Evolutionary conservation across 805 yeast species (phyloP).

Genomic region (Dipodascus geniculatus): DNA sequence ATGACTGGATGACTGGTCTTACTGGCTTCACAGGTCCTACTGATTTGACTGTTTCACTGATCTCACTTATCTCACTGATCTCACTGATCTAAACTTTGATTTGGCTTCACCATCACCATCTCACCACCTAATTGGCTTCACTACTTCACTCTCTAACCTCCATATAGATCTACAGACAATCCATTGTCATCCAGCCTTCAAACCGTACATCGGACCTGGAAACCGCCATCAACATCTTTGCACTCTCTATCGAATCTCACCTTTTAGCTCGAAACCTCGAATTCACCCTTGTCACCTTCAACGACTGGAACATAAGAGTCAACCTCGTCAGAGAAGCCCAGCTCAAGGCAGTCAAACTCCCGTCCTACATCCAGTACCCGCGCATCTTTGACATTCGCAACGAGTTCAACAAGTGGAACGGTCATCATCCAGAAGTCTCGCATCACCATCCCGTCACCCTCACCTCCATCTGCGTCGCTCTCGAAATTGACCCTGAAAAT

Average conservation of each 20-base stretch:
- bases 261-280: conserved; percentile 33
- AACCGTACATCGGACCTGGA: conserved; percentile 56
- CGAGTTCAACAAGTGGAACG: conserved; percentile 66
- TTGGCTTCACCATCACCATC: neutral
- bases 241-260: conserved; percentile 32
- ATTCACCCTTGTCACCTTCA: conserved; percentile 55
- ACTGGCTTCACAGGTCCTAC: too few relatives aligned
- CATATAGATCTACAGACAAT: neutral
- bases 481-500: conserved; percentile 38
- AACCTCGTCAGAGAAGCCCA: conserved; percentile 72
- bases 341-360: conserved; percentile 60
- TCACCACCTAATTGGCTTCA: neutral
- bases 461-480: conserved; percentile 34
- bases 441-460: conserved; percentile 21
- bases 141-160: neutral
- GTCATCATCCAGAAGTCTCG: conserved; percentile 42
- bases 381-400: conserved; percentile 61
- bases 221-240: conserved; percentile 49
- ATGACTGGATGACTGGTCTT: too few relatives aligned
- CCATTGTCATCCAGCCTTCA: conserved; percentile 26
- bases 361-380: conserved; percentile 65
- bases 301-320: conserved; percentile 63
- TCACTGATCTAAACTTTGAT: too few relatives aligned
- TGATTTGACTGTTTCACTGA: too few relatives aligned
- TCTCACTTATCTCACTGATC: too few relatives aligned